Percentiles rank a stretch among this genome's conserved stretches.
These are phyloP conservation scores for Amylostereum chailletii DNA, from an alignment of 1,284 basidiomycete genomes.

Conservation along the genomic window DNA sequence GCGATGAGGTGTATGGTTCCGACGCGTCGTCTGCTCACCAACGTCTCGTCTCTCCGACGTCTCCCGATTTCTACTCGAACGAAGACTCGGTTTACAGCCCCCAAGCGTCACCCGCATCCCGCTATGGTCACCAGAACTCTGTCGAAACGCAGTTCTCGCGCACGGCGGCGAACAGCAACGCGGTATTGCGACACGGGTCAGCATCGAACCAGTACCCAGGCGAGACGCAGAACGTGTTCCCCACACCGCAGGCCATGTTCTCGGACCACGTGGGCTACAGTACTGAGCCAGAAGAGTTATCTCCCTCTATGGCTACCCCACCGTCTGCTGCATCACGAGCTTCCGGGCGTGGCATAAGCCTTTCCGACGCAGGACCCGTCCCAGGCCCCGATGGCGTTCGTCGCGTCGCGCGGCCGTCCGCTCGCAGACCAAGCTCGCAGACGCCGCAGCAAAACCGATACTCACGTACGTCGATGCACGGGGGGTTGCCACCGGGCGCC, in stretches of 20 bases:
- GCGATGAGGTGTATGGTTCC: slow-evolving; percentile 57
- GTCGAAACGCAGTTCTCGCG: slow-evolving; percentile 37
- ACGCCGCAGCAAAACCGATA: slow-evolving; percentile 59
- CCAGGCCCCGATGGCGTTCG: slow-evolving; percentile 68
- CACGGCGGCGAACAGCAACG: slow-evolving; percentile 26
- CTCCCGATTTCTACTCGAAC: slow-evolving; percentile 32
- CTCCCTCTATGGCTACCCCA: slow-evolving; percentile 10
- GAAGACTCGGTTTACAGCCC: slow-evolving; percentile 21
- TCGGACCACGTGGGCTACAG: slow-evolving; percentile 27
- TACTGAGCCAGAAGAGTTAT: slow-evolving; percentile 28
- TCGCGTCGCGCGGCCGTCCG: slow-evolving; percentile 51
- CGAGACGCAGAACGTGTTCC: slow-evolving; percentile 48
- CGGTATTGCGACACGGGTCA: slow-evolving; percentile 32
- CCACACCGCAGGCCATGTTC: slow-evolving; percentile 27
- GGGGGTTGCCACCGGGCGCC: slow-evolving; percentile 61
- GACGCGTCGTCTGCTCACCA: slow-evolving; percentile 45
- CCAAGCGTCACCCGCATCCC: slow-evolving; percentile 16
- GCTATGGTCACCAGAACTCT: slow-evolving; percentile 13
- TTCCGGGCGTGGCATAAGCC: slow-evolving; percentile 51
- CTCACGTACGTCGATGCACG: slow-evolving; percentile 42
- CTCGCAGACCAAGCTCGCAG: slow-evolving; percentile 48
- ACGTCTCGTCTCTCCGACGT: slow-evolving; percentile 44
- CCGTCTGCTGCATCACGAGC: slow-evolving; percentile 12
- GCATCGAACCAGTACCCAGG: slow-evolving; percentile 31
- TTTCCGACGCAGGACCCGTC: slow-evolving; percentile 76